Evolutionary conservation across 495 filamentous ascomycete species (phyloP).

Genomic region (Tuber calosporum): DNA sequence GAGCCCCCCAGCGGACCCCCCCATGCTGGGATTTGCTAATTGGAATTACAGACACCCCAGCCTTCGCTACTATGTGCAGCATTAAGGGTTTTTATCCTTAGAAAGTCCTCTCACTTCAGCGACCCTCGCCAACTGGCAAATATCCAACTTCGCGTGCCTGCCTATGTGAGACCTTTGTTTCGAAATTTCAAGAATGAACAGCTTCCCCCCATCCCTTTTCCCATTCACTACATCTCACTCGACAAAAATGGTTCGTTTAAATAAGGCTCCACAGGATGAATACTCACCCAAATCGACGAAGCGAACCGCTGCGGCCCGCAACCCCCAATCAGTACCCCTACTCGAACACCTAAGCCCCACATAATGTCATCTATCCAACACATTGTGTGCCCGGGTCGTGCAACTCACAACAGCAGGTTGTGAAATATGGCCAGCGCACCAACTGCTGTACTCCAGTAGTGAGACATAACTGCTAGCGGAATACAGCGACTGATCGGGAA

Average conservation of each 20-base stretch:
- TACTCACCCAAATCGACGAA: background rate
- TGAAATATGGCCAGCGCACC: background rate
- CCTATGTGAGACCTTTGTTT: background rate
- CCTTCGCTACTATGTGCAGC: slow-evolving; percentile 45
- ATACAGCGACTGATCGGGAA: background rate
- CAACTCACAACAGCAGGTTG: background rate
- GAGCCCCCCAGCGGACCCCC: too few species aligned
- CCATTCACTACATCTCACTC: background rate
- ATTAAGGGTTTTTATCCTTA: background rate
- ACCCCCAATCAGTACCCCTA: background rate
- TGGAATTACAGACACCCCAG: slow-evolving; percentile 44
- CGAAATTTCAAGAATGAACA: background rate
- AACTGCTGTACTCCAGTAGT: background rate
- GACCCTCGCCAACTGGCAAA: background rate
- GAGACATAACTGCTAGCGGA: background rate
- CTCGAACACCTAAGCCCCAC: background rate
- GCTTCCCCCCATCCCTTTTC: background rate
- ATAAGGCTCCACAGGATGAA: background rate
- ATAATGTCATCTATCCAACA: background rate
- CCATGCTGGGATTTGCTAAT: background rate
- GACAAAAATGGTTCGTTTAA: background rate
- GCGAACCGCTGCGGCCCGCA: background rate
- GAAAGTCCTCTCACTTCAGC: background rate
- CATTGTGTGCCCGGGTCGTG: background rate
- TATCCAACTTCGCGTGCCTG: background rate